Conservation (phyloP, 2,329 filamentous ascomycete genomes). For the Aspergillus tanneri region DNA sequence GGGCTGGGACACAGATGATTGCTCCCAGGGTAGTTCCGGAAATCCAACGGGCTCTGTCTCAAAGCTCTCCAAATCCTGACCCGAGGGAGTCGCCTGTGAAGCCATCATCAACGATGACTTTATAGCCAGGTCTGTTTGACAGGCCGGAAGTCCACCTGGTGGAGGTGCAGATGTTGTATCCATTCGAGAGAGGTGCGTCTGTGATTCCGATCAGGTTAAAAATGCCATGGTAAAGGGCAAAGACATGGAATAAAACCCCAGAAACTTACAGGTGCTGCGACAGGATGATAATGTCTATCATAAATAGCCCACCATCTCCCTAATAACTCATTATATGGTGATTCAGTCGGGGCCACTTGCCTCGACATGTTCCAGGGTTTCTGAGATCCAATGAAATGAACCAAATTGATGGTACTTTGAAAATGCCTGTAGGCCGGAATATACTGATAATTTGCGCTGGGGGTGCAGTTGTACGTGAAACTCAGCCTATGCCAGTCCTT, state of each 20-base stretch:
- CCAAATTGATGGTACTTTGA: constrained; percentile 81
- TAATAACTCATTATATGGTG: constrained; percentile 73
- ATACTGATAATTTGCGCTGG: constrained; percentile 96
- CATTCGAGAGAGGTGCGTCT: too few species aligned
- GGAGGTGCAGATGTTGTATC: background rate
- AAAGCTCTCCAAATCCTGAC: background rate
- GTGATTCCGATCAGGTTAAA: too few species aligned
- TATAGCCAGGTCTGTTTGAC: background rate
- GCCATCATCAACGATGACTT: background rate
- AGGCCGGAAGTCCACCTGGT: background rate
- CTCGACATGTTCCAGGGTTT: constrained; percentile 80
- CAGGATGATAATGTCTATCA: constrained; percentile 72
- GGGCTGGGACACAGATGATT: background rate
- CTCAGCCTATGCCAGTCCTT: constrained; percentile 80
- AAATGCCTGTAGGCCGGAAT: constrained; percentile 92
- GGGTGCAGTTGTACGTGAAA: constrained; percentile 97
- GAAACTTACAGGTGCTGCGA: constrained; percentile 19
- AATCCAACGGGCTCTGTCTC: background rate
- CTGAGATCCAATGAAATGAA: constrained; percentile 88
- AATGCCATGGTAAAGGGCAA: too few species aligned
- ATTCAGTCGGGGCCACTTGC: constrained; percentile 35
- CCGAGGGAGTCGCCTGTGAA: background rate
- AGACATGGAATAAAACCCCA: too few species aligned
- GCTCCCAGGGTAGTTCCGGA: background rate
- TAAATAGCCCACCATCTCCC: constrained; percentile 93